Base-by-base conservation (phyloP, 257 asterid genomes). In the Cynanchum wilfordii region DNA sequence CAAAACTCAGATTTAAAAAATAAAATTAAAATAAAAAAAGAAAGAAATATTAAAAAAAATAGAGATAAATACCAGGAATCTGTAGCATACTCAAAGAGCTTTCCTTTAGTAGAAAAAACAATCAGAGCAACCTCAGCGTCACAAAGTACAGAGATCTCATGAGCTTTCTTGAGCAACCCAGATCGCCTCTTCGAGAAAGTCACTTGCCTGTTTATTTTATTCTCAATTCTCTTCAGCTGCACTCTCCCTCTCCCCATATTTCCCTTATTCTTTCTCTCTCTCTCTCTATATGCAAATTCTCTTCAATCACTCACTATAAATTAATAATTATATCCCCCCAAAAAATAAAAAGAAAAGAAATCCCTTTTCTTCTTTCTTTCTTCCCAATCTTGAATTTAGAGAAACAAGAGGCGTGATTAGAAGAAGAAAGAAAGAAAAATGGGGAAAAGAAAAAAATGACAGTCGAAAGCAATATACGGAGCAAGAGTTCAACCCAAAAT, bases 171-270 rank as follows among this genome's bases (percentile, higher is more conserved):
- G 4, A 88, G 78, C 49, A 92, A 82, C 22, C 97, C 97, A 17
- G 88, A 83, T 67, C 97, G 75, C 71, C 96, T 68, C 66, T 92
- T 92, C 0, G 97, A 92, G 70, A 92, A 92, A 0, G 97, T 92
- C 16, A 92, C 97, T 68, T 92, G 97, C 64, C 97, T 74, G 74
- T 89, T 89, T 7, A 92, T 89, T 74, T 88, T 92, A 86, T 92
- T 92, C 79, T 92, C 96, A 47, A 92, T 89, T 75, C 96, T 86
- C 90, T 84, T 92, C 86, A 92, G 79, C 65, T 92, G 87, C 49
- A 89, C 98, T 17, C 90, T 87, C 71, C 98, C 98, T 52, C 96
- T 79, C 2, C 98, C 98, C 98, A 92, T 91, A n/a, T 5, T 54
- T 54, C 2, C 3, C 17, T 13, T 1, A 1, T 13, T 49, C 19